Evolutionary conservation across 164 flowering plant species (phyloP).

Genomic region (Echeveria elegans): DNA sequence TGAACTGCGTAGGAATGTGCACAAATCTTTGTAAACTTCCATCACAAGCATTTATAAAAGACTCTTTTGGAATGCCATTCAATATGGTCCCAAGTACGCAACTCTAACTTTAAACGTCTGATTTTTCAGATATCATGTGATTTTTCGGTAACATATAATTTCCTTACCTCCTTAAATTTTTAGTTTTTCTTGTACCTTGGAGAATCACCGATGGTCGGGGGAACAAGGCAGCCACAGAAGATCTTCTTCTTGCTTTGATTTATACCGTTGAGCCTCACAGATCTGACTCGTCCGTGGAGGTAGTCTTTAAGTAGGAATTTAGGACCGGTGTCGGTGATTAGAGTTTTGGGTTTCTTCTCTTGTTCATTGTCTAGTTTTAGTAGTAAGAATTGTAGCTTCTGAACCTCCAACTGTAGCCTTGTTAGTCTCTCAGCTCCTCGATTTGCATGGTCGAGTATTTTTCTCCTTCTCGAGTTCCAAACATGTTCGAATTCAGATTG

Average conservation of each 20-base stretch:
- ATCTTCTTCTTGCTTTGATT: slow-evolving; percentile 1
- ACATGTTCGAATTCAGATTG: background rate
- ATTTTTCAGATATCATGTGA: no score
- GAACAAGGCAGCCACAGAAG: background rate
- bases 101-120: no score
- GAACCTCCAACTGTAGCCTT: slow-evolving; percentile 1
- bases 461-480: background rate
- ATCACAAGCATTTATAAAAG: no score
- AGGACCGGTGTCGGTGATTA: background rate
- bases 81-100: no score
- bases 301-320: slow-evolving; percentile 1
- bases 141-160: no score
- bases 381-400: background rate
- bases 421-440: slow-evolving; percentile 1
- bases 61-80: no score
- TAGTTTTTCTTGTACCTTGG: background rate
- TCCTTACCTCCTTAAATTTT: no score
- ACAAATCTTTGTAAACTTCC: no score
- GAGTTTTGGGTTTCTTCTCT: slow-evolving; percentile 4
- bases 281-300: background rate
- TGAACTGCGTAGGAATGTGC: no score
- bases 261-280: background rate
- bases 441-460: background rate
- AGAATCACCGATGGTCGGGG: background rate
- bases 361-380: background rate